phyloP scores from a whole-genome alignment of 2,329 filamentous ascomycete species.

The Nannizziopsis barbatae region DNA sequence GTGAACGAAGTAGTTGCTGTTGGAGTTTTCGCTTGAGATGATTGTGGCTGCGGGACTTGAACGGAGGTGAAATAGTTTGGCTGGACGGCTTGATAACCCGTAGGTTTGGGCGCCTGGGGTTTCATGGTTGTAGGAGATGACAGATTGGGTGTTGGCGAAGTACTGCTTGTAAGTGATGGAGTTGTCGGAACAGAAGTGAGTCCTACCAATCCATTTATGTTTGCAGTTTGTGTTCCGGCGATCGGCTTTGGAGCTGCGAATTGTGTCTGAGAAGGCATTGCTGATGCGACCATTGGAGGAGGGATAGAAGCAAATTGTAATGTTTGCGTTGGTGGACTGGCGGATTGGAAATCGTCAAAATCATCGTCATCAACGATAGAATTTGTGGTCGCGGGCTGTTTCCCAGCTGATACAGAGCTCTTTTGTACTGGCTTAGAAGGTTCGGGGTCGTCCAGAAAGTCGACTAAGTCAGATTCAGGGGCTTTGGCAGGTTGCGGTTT shows the following conservation, averaged over 20 bases:
- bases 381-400: slow-evolving; percentile 36
- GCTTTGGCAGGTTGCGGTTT: slow-evolving; percentile 64
- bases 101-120: slow-evolving; percentile 43
- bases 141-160: slow-evolving; percentile 45
- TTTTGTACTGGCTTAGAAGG: slow-evolving; percentile 27
- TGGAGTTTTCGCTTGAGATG: slow-evolving; percentile 28
- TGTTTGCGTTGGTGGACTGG: slow-evolving; percentile 47
- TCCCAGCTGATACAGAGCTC: slow-evolving; percentile 27
- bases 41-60: slow-evolving; percentile 27
- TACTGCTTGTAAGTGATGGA: slow-evolving; percentile 43
- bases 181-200: slow-evolving; percentile 73
- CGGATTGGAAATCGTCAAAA: slow-evolving; percentile 96
- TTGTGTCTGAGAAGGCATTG: slow-evolving; percentile 47
- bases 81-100: slow-evolving; percentile 61
- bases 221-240: slow-evolving; percentile 68
- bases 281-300: slow-evolving; percentile 37
- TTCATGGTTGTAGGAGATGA: slow-evolving; percentile 32
- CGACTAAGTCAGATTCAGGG: slow-evolving; percentile 85
- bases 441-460: slow-evolving; percentile 54
- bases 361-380: slow-evolving; percentile 68
- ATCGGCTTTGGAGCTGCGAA: slow-evolving; percentile 76
- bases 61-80: slow-evolving; percentile 97
- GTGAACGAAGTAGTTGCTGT: slow-evolving; percentile 31
- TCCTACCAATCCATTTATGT: slow-evolving; percentile 66
- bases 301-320: slow-evolving; percentile 32